These are phyloP conservation scores for Acanthochlamys bracteata DNA, from an alignment of 106 monocot species.

Conservation along the genomic window DNA sequence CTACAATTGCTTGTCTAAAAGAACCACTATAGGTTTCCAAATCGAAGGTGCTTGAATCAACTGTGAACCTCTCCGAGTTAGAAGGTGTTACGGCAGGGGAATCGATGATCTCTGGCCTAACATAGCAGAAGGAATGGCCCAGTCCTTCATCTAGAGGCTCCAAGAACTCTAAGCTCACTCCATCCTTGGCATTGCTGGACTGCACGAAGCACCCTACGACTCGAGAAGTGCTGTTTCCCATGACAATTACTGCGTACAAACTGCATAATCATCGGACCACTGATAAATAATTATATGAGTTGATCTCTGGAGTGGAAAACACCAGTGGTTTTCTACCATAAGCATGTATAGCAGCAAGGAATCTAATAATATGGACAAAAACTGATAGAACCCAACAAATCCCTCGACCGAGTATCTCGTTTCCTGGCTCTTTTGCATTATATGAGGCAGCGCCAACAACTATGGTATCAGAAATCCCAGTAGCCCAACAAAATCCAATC, in stretches of 20 bases:
- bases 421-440: constrained; percentile 53
- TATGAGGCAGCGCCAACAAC: constrained; percentile 31
- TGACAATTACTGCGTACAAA: background rate
- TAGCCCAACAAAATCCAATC: background rate
- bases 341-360: constrained; percentile 31
- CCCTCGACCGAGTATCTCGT: constrained; percentile 51
- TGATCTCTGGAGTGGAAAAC: constrained; percentile 18
- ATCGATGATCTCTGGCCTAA: constrained; percentile 64
- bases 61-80: constrained; percentile 79
- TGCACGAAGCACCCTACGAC: constrained; percentile 83
- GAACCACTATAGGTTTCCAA: constrained; percentile 73
- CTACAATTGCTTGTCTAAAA: constrained; percentile 59
- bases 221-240: constrained; percentile 94
- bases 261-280: background rate
- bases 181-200: constrained; percentile 39
- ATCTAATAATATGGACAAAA: background rate
- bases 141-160: constrained; percentile 93
- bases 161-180: constrained; percentile 73
- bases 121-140: constrained; percentile 98
- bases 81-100: constrained; percentile 89
- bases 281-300: background rate
- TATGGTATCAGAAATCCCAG: constrained; percentile 19
- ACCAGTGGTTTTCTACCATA: constrained; percentile 21
- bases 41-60: constrained; percentile 79
- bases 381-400: constrained; percentile 31